Conservation (phyloP, 2,329 filamentous ascomycete species). For the Penicillium sp. region DNA sequence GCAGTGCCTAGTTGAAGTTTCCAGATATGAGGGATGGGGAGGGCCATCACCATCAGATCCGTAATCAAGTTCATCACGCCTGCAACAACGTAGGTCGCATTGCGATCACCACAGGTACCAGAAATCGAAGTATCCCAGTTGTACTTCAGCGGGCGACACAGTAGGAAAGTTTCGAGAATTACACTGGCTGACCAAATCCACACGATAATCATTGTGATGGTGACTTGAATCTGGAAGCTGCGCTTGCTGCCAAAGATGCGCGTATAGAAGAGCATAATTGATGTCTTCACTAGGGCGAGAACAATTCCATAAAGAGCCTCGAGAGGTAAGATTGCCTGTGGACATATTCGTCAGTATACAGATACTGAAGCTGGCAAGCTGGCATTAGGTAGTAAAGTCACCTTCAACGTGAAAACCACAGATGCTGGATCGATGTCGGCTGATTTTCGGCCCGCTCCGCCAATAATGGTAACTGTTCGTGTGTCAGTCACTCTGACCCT, state of each 20-base stretch:
- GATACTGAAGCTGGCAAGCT: background rate
- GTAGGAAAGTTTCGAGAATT: background rate
- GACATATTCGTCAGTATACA: background rate
- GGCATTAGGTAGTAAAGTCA: background rate
- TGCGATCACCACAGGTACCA: background rate
- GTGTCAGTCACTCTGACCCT: background rate
- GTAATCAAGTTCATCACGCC: background rate
- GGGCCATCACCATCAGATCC: background rate
- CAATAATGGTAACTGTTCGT: background rate
- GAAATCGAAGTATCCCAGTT: background rate
- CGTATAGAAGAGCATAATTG: background rate
- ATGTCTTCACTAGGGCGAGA: background rate
- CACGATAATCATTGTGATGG: background rate
- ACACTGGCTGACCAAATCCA: background rate
- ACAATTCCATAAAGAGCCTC: background rate
- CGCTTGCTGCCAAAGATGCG: background rate
- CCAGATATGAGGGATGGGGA: background rate
- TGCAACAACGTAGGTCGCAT: background rate
- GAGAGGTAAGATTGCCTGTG: background rate
- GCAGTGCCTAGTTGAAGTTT: background rate
- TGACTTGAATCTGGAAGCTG: background rate
- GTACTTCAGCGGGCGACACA: background rate
- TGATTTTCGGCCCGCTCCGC: background rate
- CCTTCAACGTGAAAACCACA: background rate
- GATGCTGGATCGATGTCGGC: background rate